These are phyloP conservation scores for Thielaviopsis ethacetica DNA, from an alignment of 2,329 filamentous ascomycete genomes.

Conservation along the genomic window DNA sequence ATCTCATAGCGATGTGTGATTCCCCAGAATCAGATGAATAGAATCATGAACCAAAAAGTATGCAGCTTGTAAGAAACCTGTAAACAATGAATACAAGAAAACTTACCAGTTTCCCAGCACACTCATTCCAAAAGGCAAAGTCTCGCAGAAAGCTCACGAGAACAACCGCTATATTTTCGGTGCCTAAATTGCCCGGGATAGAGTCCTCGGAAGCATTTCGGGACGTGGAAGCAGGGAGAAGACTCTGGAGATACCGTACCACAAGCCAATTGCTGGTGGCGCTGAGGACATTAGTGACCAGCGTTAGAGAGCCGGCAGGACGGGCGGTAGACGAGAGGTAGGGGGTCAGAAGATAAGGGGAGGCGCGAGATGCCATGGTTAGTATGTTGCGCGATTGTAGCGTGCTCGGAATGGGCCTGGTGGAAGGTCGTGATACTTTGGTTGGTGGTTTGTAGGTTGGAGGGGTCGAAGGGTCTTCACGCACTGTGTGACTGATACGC, in stretches of 20 bases:
- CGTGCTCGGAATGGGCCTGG: background rate
- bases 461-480: slow-evolving; percentile 1
- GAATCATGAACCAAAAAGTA: background rate
- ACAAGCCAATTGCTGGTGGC: slow-evolving; percentile 51
- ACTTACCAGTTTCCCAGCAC: slow-evolving; percentile 47
- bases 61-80: background rate
- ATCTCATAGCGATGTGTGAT: background rate
- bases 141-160: slow-evolving; percentile 74
- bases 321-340: slow-evolving; percentile 41
- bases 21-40: background rate
- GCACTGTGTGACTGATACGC: background rate
- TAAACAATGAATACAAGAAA: background rate
- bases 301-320: slow-evolving; percentile 38
- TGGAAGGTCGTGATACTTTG: background rate
- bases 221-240: slow-evolving; percentile 22
- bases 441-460: background rate
- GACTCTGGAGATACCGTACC: slow-evolving; percentile 33
- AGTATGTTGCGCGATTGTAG: background rate
- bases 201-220: slow-evolving; percentile 10
- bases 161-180: slow-evolving; percentile 34
- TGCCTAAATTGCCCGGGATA: background rate
- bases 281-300: slow-evolving; percentile 52
- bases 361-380: slow-evolving; percentile 28
- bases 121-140: slow-evolving; percentile 60
- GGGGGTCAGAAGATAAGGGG: slow-evolving; percentile 47